Evolutionary conservation across 176 grass and related monocot species (phyloP).

Genomic region (Rhynchospora breviuscula): DNA sequence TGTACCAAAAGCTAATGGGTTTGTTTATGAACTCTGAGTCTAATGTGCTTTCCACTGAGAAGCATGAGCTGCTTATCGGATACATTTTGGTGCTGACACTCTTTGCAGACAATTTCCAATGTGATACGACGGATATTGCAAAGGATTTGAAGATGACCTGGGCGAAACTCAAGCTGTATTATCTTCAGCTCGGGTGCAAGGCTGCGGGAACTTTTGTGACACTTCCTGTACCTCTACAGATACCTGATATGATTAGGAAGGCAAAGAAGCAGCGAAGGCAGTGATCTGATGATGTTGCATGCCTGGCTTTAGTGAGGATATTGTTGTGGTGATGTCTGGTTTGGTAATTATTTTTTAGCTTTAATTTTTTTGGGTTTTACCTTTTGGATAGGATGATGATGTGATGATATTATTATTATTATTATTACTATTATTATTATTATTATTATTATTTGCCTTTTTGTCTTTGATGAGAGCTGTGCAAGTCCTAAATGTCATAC

Average conservation of each 20-base stretch:
- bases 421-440: no score
- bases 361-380: background rate
- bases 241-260: slow-evolving; percentile 33
- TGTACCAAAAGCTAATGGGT: slow-evolving; percentile 42
- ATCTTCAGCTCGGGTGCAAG: slow-evolving; percentile 79
- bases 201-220: slow-evolving; percentile 3
- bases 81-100: slow-evolving; percentile 90
- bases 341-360: background rate
- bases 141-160: slow-evolving; percentile 75
- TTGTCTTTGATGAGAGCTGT: background rate
- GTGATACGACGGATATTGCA: slow-evolving; percentile 52
- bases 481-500: background rate
- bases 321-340: background rate
- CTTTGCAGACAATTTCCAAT: slow-evolving; percentile 62
- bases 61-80: slow-evolving; percentile 65
- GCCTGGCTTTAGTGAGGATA: background rate
- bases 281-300: slow-evolving; percentile 4
- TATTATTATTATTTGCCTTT: background rate
- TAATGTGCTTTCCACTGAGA: slow-evolving; percentile 46
- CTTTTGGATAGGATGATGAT: background rate
- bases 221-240: slow-evolving; percentile 61
- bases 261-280: background rate
- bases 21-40: slow-evolving; percentile 53
- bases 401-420: background rate
- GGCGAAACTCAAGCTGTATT: slow-evolving; percentile 51